Base-by-base conservation (phyloP, 257 asterid genomes). In the Vinca minor region DNA sequence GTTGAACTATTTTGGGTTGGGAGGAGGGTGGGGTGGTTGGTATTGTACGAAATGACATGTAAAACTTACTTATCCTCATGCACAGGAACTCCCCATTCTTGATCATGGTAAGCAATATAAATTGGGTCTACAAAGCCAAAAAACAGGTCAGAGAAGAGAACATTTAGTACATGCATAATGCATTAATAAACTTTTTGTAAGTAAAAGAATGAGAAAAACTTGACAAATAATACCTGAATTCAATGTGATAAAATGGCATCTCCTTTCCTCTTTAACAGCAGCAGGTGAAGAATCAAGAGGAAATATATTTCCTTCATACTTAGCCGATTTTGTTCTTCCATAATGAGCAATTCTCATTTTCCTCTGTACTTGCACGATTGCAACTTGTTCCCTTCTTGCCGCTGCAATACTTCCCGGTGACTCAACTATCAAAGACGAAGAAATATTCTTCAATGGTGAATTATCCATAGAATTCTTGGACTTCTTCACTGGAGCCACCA, bases 61-160 rank as follows among this genome's bases (percentile, higher is more conserved):
- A 41, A 31, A 53, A 34, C 94, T 14, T 80, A 88, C 96, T 73
- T 73, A 73, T 88, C 94, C 49, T 85, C 83, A 60, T 85, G 96
- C 56, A 82, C 84, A 39, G 96, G 89, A 35, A 88, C 94, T 21
- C 94, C 96, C 96, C 96, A 85, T 82, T 88, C 94, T 50, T 80
- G 81, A 63, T 88, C 96, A 72, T 88, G 96, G 76, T 88, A 88
- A 57, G 89, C 83, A 55, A 88, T 79, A 62, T 80, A 88, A 55
- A 80, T 69, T 0, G 91, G 96, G 72, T 88, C 96, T 84, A 72
- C 57, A 75, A 62, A 55, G 29, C 64, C 21, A 35, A 21, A 26
- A 32, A 65, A 62, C 3, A 61, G 3, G 13, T 12, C 20, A 12
- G 42, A 48, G 74, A 50, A 69, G 46, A 69, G 28, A n/a, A 9